A percentile compares a stretch with the other conserved stretches of the same genome.
Evolutionary conservation across 768 basidiomycete genomes (phyloP).

Genomic region (Xerocomellus dryophilus): DNA sequence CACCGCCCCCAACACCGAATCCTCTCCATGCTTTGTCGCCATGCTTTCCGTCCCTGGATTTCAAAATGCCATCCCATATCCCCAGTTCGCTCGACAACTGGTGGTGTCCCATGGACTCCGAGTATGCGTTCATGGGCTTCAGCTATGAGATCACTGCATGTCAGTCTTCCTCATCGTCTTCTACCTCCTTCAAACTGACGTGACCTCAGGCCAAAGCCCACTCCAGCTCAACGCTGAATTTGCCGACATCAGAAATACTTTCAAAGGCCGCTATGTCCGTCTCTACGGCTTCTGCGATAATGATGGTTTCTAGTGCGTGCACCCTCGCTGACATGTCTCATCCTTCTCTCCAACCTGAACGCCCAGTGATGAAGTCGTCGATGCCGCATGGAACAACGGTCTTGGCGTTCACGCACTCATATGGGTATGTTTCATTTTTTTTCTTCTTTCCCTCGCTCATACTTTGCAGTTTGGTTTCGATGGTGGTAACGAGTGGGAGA

Average conservation of each 20-base stretch:
- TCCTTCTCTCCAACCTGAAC: constrained; percentile 16
- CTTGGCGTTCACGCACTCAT: constrained; percentile 72
- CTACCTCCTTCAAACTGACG: not conserved
- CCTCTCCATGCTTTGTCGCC: not conserved
- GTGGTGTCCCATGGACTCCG: constrained; percentile 64
- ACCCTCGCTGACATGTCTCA: not conserved
- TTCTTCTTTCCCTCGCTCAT: not conserved
- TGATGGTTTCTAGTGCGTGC: constrained; percentile 37
- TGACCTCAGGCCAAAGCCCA: constrained; percentile 51
- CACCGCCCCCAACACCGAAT: not conserved
- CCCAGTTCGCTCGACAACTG: constrained; percentile 48
- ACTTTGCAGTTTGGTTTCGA: constrained; percentile 36
- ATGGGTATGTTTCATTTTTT: constrained; percentile 49
- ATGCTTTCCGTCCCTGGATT: constrained; percentile 45
- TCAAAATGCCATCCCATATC: constrained; percentile 50
- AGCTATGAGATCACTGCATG: constrained; percentile 71
- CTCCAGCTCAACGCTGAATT: constrained; percentile 53
- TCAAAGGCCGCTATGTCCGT: constrained; percentile 64
- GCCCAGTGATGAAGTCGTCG: constrained; percentile 53
- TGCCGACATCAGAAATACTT: constrained; percentile 52
- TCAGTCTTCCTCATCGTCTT: constrained; percentile 28
- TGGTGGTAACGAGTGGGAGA: constrained; percentile 47
- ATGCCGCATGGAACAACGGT: constrained; percentile 66
- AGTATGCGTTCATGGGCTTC: constrained; percentile 77
- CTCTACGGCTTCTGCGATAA: constrained; percentile 42